Conservation (phyloP, 2,329 filamentous ascomycete species). For the Cercospora canescens region DNA sequence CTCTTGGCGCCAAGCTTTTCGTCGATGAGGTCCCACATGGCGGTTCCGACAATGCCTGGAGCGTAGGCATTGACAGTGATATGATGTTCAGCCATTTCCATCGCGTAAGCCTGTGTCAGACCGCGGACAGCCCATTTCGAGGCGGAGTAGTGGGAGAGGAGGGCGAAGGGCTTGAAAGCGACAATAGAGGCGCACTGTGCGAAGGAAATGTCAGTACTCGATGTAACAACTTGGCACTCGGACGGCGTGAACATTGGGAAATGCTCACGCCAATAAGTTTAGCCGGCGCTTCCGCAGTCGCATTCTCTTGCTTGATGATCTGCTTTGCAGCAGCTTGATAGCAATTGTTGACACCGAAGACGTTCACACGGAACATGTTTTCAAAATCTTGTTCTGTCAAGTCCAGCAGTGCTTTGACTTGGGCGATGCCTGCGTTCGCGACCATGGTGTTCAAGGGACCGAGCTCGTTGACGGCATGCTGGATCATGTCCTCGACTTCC, state of each 20-base stretch:
- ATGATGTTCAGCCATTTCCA: conserved; percentile 63
- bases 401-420: conserved; percentile 58
- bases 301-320: conserved; percentile 61
- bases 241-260: not conserved
- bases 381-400: conserved; percentile 58
- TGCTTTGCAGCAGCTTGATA: conserved; percentile 64
- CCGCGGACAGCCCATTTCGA: conserved; percentile 68
- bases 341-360: conserved; percentile 65
- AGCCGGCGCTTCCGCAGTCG: conserved; percentile 37
- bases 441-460: conserved; percentile 57
- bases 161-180: conserved; percentile 59
- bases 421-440: conserved; percentile 63
- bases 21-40: conserved; percentile 70
- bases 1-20: conserved; percentile 56
- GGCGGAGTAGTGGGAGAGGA: conserved; percentile 64
- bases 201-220: not conserved
- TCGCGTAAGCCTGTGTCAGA: conserved; percentile 65
- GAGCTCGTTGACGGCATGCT: conserved; percentile 53
- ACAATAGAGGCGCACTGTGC: conserved; percentile 48
- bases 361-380: conserved; percentile 64
- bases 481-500: conserved; percentile 56
- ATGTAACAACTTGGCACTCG: not conserved
- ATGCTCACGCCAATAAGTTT: conserved; percentile 48
- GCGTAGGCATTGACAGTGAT: conserved; percentile 69
- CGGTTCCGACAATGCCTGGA: conserved; percentile 66